These are phyloP conservation scores for Ceratobasidium papillatum DNA, from an alignment of 1,284 basidiomycete species.

Conservation along the genomic window DNA sequence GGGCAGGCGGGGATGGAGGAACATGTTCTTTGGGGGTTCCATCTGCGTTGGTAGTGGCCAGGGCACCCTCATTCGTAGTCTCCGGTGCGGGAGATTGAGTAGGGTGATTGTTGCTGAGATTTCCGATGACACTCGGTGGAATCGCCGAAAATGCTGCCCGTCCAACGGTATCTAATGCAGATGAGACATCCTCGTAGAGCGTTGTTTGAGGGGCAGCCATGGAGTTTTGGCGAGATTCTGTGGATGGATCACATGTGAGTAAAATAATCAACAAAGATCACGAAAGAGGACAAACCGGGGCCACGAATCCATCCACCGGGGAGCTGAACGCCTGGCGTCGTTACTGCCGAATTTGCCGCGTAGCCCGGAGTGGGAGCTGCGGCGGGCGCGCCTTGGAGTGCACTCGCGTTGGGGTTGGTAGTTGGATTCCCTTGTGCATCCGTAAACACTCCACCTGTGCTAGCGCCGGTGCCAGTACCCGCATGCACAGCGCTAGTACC, in stretches of 20 bases:
- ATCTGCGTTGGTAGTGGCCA: neutral
- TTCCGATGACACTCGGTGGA: conserved; percentile 17
- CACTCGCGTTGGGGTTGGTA: conserved; percentile 10
- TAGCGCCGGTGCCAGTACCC: neutral
- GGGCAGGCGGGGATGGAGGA: conserved; percentile 17
- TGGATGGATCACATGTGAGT: neutral
- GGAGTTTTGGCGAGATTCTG: conserved; percentile 20
- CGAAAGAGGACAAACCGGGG: neutral
- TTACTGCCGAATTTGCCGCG: neutral
- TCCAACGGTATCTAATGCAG: conserved; percentile 16
- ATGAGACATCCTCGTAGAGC: conserved; percentile 31
- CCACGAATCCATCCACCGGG: conserved; percentile 32
- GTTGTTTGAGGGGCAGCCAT: conserved; percentile 8
- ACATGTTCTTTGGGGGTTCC: neutral
- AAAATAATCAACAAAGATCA: neutral
- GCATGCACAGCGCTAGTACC: neutral
- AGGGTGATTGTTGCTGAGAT: neutral
- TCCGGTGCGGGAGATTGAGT: neutral
- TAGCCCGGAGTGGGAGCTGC: neutral
- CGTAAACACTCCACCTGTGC: neutral
- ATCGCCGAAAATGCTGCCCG: conserved; percentile 19
- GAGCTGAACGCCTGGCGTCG: conserved; percentile 25
- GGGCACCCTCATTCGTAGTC: neutral
- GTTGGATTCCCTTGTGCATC: conserved; percentile 18
- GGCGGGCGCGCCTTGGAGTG: neutral